Base-by-base conservation (phyloP, 768 basidiomycete genomes). In the Boletus eberwhitei region DNA sequence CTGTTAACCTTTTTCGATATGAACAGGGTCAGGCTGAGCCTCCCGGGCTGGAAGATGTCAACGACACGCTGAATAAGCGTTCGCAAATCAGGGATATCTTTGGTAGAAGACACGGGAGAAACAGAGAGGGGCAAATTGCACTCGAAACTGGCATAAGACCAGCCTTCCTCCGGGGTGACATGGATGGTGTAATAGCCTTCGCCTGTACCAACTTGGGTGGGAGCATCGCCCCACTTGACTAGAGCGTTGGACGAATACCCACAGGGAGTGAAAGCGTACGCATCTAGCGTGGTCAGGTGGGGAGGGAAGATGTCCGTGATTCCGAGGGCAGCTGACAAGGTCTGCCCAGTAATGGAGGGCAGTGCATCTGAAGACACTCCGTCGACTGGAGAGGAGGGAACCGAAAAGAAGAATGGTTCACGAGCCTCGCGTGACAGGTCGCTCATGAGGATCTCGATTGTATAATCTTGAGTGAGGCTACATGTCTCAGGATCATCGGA, bases 131-230 rank as follows among this genome's bases (percentile, higher is more conserved):
- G 92, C n/a, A 97, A 84, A 72, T 99, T 99, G 76, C 93, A 96
- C 74, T 99, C 97, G 76, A 99, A 98, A 64, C 90, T 93, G 59
- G 97, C 97, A 71, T 97, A 99, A 43, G 94, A 97, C 90, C 93
- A 98, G 52, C 91, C 96, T 64, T 90, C 86, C 72, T 98, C 97
- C 26, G 97, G 97, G 1, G 97, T 99, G 55, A 98, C 96, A 69
- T 99, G 97, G 52, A 99, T 96, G 8, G 93, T 98, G 70, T 92
- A 98, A 73, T 99, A 99, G 37, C 96, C 93, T 71, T 98, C 97
- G 16, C 84, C 84, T 21, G 45, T 50, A 21, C 57, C 54, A 32
- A 52, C 59, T 35, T 71, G 64, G 52, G 69, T 52, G 29, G 53
- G 58, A 14, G 37, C 47, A 44, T 60, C 66, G 16, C 75, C 78